A percentile compares a stretch with the other conserved stretches of the same genome.
These are phyloP conservation scores for Omphalotus guepiniiformis DNA, from an alignment of 768 basidiomycete species.

Conservation along the genomic window DNA sequence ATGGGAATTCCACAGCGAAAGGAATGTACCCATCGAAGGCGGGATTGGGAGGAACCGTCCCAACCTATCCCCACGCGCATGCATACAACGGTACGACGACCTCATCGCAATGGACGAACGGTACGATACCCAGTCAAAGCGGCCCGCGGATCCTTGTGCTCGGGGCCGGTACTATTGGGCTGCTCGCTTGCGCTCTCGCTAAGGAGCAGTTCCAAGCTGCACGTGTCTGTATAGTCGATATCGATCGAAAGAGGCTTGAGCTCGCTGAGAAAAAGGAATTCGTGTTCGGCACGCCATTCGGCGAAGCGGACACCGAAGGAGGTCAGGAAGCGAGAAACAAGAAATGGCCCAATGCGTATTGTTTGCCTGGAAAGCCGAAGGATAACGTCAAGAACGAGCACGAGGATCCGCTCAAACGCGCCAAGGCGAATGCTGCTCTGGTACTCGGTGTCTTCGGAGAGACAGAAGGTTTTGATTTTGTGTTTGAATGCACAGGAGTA, in stretches of 20 bases:
- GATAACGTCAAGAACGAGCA: slow-evolving; percentile 30
- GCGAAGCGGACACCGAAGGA: too few relatives aligned
- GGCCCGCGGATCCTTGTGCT: slow-evolving; percentile 90
- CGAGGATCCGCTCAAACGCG: slow-evolving; percentile 56
- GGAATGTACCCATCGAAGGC: slow-evolving; percentile 7
- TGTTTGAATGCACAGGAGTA: slow-evolving; percentile 94
- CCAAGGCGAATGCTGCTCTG: slow-evolving; percentile 48
- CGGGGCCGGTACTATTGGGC: slow-evolving; percentile 89
- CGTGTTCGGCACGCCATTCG: too few relatives aligned
- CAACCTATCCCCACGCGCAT: too few relatives aligned
- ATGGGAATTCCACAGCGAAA: slow-evolving; percentile 9
- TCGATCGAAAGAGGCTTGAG: slow-evolving; percentile 74
- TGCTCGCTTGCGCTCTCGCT: slow-evolving; percentile 81
- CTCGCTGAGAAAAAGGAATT: slow-evolving; percentile 72
- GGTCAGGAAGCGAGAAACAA: too few relatives aligned
- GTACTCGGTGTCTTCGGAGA: slow-evolving; percentile 53
- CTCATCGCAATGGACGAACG: slow-evolving; percentile 38
- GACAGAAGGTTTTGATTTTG: slow-evolving; percentile 81
- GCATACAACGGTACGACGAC: background rate
- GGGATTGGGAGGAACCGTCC: too few relatives aligned
- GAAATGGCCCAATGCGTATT: too few relatives aligned
- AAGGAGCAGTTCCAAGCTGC: slow-evolving; percentile 66
- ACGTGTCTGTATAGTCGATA: slow-evolving; percentile 74
- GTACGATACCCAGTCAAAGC: too few relatives aligned
- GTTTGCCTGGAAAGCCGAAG: slow-evolving; percentile 33